Base-by-base conservation (phyloP, 352 stramenopile genomes). In the Globisporangium polare region DNA sequence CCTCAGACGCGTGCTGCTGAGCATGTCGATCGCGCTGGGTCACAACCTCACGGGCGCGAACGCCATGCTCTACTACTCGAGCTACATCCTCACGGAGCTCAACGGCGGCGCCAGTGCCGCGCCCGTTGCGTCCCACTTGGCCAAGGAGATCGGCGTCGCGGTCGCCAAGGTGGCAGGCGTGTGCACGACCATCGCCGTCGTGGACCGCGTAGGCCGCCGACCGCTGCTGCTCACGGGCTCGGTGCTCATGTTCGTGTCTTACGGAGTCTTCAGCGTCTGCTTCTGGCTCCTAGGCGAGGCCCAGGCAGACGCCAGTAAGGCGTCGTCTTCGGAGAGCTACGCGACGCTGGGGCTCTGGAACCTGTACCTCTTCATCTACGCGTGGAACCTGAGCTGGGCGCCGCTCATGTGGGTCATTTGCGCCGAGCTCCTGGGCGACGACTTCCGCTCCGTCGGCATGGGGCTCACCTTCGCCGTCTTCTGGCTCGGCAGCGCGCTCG, bases 41-140 rank as follows among this genome's bases (percentile, higher is more conserved):
- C 81, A 91, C 50, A 87, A 79, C 42, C 60, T 85, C 41, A 91
- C 79, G 10, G 81, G 73, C 12, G 81, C 81, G 1, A 90, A 89
- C 58, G 81, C 78, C 9, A 89, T 90, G 78, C 72, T 90, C n/a
- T 91, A 91, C 62, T 91, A 89, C 59, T 91, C 81, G 12, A 89
- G 72, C 63, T 91, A 89, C 54, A 91, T 91, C 29, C 63, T 91
- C 31, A 53, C 74, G 1, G 73, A 72, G 27, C 63, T 91, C 0
- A 68, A 69, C 46, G 52, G 52, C 0, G 68, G 68, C 0, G 6
- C n/a, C 3, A 42, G 22, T 27, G 26, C 5, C 3, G 49, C 24
- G 9, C 26, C 58, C 1, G 43, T 29, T 4, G 27, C 57, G 39
- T 76, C 68, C 24, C 55, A 66, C 26, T 42, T 78, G 26, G 72